Conservation (phyloP, 805 yeast species). For the Isabelozyma heimii region DNA sequence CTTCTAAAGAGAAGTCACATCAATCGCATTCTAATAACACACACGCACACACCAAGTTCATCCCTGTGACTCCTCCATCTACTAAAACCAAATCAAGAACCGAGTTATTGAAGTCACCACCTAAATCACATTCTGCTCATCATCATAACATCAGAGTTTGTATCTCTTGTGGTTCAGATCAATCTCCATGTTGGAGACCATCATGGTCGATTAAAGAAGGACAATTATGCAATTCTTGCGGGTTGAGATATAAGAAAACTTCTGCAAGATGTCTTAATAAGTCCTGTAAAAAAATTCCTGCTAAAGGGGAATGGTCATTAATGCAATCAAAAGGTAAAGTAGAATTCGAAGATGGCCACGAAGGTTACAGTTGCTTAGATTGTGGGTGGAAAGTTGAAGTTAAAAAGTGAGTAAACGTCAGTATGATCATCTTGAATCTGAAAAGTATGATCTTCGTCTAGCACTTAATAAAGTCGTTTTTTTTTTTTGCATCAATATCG, state of each 20-base stretch:
- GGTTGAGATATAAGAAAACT: slow-evolving; percentile 90
- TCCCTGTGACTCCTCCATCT: slow-evolving; percentile 43
- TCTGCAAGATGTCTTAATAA: slow-evolving; percentile 82
- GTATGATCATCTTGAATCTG: background rate
- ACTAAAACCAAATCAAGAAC: slow-evolving; percentile 25
- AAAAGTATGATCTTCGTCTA: background rate
- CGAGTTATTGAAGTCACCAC: slow-evolving; percentile 34
- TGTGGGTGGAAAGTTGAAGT: slow-evolving; percentile 45
- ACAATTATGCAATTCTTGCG: slow-evolving; percentile 96
- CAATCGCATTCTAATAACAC: background rate
- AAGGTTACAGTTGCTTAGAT: slow-evolving; percentile 40
- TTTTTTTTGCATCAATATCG: background rate
- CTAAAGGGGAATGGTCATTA: slow-evolving; percentile 90
- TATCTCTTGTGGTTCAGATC: slow-evolving; percentile 85
- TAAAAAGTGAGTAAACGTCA: slow-evolving; percentile 12
- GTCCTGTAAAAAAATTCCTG: slow-evolving; percentile 83
- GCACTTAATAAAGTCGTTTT: too few relatives aligned
- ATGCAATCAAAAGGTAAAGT: slow-evolving; percentile 70
- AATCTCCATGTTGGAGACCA: slow-evolving; percentile 98
- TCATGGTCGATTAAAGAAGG: slow-evolving; percentile 90
- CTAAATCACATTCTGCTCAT: slow-evolving; percentile 15
- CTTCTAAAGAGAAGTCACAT: background rate
- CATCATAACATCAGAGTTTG: slow-evolving; percentile 54
- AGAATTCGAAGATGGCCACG: slow-evolving; percentile 36
- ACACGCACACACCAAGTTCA: slow-evolving; percentile 22